A percentile compares a stretch with the other conserved stretches of the same genome.
Evolutionary conservation across 2,329 filamentous ascomycete species (phyloP).

Genomic region (Phyllosticta citrichinensis): DNA sequence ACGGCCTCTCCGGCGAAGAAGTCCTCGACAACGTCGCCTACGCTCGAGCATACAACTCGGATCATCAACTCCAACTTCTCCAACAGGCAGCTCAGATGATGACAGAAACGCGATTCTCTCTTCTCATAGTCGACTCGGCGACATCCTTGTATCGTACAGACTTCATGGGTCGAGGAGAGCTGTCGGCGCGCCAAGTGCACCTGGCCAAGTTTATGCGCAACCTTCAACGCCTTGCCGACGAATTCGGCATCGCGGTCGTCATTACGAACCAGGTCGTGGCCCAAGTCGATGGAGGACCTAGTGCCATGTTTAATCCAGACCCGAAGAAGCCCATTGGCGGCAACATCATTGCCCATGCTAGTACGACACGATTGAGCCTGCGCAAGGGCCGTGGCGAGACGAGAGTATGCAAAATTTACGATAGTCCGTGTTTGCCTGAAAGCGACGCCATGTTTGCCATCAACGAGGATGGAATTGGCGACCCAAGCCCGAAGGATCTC

Average conservation of each 20-base stretch:
- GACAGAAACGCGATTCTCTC: conserved; percentile 95
- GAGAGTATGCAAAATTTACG: conserved; percentile 97
- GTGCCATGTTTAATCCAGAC: conserved; percentile 97
- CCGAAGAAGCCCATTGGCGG: conserved; percentile 98
- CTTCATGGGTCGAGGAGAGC: conserved; percentile 90
- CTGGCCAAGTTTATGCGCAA: conserved; percentile 82
- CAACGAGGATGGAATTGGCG: conserved; percentile 91
- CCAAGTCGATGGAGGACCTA: conserved; percentile 92
- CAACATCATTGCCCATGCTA: conserved; percentile 97
- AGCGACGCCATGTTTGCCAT: conserved; percentile 96
- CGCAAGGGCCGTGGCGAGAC: conserved; percentile 96
- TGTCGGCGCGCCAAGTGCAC: conserved; percentile 86
- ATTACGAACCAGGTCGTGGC: conserved; percentile 99
- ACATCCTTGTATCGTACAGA: conserved; percentile 94
- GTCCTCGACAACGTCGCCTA: conserved; percentile 98
- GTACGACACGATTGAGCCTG: conserved; percentile 84
- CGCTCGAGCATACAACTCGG: conserved; percentile 94
- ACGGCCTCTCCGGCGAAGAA: conserved; percentile 90
- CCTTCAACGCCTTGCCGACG: conserved; percentile 63
- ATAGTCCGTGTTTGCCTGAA: conserved; percentile 92
- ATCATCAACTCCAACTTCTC: conserved; percentile 89
- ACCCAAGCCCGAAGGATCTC: conserved; percentile 88
- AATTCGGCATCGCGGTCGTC: conserved; percentile 93
- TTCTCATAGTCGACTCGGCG: conserved; percentile 91
- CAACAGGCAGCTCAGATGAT: conserved; percentile 97